Percentiles rank a stretch among this genome's conserved stretches.
These are phyloP conservation scores for Sherardia arvensis DNA, from an alignment of 257 asterid species.

Conservation along the genomic window DNA sequence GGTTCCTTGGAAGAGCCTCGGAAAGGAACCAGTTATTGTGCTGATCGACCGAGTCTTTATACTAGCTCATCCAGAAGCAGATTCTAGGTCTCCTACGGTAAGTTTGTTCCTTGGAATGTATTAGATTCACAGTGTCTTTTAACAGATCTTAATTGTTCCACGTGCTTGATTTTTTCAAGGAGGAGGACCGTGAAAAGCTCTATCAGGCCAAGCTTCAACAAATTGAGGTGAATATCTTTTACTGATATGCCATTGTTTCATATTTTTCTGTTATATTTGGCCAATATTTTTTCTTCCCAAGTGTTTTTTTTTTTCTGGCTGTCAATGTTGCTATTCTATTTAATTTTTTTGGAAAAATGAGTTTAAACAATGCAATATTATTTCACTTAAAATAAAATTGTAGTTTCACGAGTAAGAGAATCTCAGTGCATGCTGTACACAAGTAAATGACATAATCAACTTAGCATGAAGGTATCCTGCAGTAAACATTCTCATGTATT, in stretches of 20 bases:
- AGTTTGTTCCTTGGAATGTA: conserved; percentile 10
- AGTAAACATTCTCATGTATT: neutral
- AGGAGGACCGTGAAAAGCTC: conserved; percentile 82
- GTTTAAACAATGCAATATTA: neutral
- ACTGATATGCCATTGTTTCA: neutral
- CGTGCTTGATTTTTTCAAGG: conserved; percentile 36
- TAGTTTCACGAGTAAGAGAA: neutral
- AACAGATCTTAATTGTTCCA: neutral
- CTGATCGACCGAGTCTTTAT: conserved; percentile 87
- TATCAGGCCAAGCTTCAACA: conserved; percentile 93
- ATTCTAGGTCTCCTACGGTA: conserved; percentile 76
- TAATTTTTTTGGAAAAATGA: neutral
- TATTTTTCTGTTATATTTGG: neutral
- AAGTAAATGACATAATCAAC: neutral
- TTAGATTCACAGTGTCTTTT: conserved; percentile 1
- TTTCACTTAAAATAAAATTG: neutral
- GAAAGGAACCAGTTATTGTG: conserved; percentile 99
- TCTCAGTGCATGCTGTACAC: neutral
- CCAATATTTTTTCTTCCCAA: neutral
- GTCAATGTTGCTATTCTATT: neutral
- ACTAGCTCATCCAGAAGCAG: conserved; percentile 78
- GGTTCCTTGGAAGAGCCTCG: conserved; percentile 99
- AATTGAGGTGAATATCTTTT: conserved; percentile 59
- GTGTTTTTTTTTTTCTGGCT: neutral
- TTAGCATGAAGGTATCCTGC: neutral